Percentiles rank a stretch among this genome's conserved stretches.
phyloP scores from a whole-genome alignment of 169 alveolate species.

The Cryptosporidium ubiquitum region DNA sequence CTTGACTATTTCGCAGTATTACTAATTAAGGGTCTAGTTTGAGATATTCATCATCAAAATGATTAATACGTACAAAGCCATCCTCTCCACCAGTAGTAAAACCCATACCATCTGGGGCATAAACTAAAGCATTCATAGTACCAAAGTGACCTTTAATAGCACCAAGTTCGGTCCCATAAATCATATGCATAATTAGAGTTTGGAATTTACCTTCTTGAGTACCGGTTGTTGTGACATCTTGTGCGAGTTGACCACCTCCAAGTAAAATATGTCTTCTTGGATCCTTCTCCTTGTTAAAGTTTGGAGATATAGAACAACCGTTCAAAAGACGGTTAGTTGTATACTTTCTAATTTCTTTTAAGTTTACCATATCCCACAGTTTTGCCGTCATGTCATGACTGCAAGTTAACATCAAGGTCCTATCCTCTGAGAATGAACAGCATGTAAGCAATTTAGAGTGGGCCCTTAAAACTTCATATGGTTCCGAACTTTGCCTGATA shows the following conservation, averaged over 20 bases:
- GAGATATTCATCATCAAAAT: constrained; percentile 91
- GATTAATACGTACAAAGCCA: constrained; percentile 92
- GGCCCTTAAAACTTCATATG: constrained; percentile 77
- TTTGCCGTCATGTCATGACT: constrained; percentile 89
- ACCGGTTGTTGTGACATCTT: constrained; percentile 89
- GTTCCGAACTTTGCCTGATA: constrained; percentile 61
- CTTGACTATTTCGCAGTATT: neutral
- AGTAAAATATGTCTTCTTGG: constrained; percentile 85
- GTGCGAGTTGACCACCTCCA: constrained; percentile 92
- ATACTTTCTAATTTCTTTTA: constrained; percentile 80
- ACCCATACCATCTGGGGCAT: constrained; percentile 92
- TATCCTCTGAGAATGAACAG: constrained; percentile 84
- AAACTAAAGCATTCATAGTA: constrained; percentile 92
- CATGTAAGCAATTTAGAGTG: constrained; percentile 87
- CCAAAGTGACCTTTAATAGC: constrained; percentile 96
- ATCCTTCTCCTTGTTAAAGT: constrained; percentile 79
- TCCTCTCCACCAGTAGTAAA: constrained; percentile 96
- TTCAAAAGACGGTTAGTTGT: constrained; percentile 89
- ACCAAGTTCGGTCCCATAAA: constrained; percentile 92
- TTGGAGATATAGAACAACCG: constrained; percentile 89
- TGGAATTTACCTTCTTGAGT: constrained; percentile 95
- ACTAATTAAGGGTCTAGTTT: constrained; percentile 64
- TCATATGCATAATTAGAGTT: constrained; percentile 89
- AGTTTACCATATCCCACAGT: constrained; percentile 86
- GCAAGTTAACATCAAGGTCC: constrained; percentile 87